These are phyloP conservation scores for Microbotryum scabiosae DNA, from an alignment of 1,284 basidiomycete genomes.

Conservation along the genomic window DNA sequence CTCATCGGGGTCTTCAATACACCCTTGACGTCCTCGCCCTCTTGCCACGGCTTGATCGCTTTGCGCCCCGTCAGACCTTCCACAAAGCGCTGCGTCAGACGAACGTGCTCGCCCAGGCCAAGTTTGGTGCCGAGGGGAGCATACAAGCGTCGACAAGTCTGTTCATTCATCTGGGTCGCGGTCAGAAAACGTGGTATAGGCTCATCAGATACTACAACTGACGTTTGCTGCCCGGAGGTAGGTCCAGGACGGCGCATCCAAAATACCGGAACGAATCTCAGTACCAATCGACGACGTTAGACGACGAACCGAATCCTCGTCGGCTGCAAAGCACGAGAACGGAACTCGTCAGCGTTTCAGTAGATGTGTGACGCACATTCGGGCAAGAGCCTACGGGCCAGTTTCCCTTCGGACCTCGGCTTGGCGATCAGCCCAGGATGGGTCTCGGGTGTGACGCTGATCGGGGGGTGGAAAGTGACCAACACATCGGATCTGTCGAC, in stretches of 20 bases:
- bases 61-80: constrained; percentile 50
- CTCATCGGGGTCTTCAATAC: constrained; percentile 24
- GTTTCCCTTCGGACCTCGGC: neutral
- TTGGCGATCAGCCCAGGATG: constrained; percentile 20
- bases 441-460: constrained; percentile 38
- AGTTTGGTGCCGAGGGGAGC: constrained; percentile 71
- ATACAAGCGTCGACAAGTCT: constrained; percentile 62
- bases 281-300: constrained; percentile 58
- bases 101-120: constrained; percentile 68
- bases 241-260: constrained; percentile 74
- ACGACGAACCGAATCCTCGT: constrained; percentile 47
- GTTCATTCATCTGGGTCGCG: too few relatives aligned
- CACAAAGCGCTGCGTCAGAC: constrained; percentile 56
- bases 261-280: constrained; percentile 61
- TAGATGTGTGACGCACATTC: neutral
- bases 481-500: constrained; percentile 55
- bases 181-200: too few relatives aligned
- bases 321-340: neutral
- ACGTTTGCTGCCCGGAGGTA: constrained; percentile 59
- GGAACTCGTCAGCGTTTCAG: neutral
- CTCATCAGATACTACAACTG: too few relatives aligned
- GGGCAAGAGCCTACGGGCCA: neutral
- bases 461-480: constrained; percentile 68
- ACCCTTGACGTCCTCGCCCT: neutral
- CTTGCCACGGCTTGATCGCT: neutral